Evolutionary conservation across 768 basidiomycete genomes (phyloP).

Genomic region (Imleria badia): DNA sequence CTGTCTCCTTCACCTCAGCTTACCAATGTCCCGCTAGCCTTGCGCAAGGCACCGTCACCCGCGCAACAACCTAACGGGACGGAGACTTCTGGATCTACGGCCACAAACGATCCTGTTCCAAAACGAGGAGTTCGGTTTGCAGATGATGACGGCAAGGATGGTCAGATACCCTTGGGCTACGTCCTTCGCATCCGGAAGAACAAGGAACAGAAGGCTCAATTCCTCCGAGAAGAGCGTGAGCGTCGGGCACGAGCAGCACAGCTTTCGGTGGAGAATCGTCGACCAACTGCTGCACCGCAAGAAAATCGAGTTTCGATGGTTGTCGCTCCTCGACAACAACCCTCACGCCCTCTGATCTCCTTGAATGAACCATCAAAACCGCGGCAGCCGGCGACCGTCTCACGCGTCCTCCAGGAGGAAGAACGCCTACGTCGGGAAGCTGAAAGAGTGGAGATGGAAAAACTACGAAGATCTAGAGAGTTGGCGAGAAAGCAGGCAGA

Average conservation of each 20-base stretch:
- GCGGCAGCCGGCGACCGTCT: slow-evolving; percentile 1
- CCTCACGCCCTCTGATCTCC: slow-evolving; percentile 16
- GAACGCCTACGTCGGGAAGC: slow-evolving; percentile 46
- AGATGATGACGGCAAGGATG: slow-evolving; percentile 62
- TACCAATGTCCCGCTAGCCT: not conserved
- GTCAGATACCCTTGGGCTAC: slow-evolving; percentile 66
- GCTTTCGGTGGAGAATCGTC: slow-evolving; percentile 33
- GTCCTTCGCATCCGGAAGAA: slow-evolving; percentile 71
- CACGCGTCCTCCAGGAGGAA: slow-evolving; percentile 37
- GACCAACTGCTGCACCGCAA: slow-evolving; percentile 8
- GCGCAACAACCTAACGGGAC: not conserved
- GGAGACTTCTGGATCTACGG: slow-evolving; percentile 11
- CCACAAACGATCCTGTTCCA: slow-evolving; percentile 12
- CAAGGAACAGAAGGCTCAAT: slow-evolving; percentile 69
- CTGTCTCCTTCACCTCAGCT: slow-evolving; percentile 1
- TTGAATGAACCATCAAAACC: slow-evolving; percentile 11
- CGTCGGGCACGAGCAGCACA: slow-evolving; percentile 43
- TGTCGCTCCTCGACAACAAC: slow-evolving; percentile 12
- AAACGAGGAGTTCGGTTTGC: slow-evolving; percentile 63
- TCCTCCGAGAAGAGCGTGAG: slow-evolving; percentile 60
- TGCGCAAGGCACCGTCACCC: not conserved
- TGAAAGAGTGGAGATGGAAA: slow-evolving; percentile 49
- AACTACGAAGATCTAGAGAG: slow-evolving; percentile 45
- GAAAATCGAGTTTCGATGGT: slow-evolving; percentile 16
- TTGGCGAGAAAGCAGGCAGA: slow-evolving; percentile 38